These are phyloP conservation scores for Zalaria sp. DNA, from an alignment of 2,329 filamentous ascomycete genomes.

Conservation along the genomic window DNA sequence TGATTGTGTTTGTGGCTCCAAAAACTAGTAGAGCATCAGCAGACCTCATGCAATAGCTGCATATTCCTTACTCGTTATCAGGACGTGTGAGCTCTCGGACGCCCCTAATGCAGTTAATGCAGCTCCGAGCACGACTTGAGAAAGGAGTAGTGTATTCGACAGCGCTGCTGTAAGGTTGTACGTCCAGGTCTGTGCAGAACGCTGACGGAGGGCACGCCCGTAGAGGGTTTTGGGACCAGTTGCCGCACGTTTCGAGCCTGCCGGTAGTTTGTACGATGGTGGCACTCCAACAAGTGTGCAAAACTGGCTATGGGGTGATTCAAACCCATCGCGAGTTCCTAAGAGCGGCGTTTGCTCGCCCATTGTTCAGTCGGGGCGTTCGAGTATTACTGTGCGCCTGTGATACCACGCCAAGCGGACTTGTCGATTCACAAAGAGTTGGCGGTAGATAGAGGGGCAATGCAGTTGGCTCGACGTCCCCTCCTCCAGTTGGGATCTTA, in stretches of 20 bases:
- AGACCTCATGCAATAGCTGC: no score
- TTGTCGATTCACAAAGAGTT: no score
- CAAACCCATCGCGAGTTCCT: background rate
- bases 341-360: background rate
- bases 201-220: slow-evolving; percentile 18
- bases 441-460: no score
- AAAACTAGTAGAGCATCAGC: slow-evolving; percentile 11
- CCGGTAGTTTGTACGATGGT: slow-evolving; percentile 14
- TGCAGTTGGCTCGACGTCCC: no score
- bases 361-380: background rate
- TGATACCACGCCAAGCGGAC: no score
- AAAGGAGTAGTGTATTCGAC: slow-evolving; percentile 22
- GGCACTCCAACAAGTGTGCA: slow-evolving; percentile 22
- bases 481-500: no score
- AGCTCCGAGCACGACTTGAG: slow-evolving; percentile 25
- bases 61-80: slow-evolving; percentile 16
- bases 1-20: slow-evolving; percentile 26
- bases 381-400: no score
- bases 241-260: slow-evolving; percentile 7
- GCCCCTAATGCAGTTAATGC: slow-evolving; percentile 25
- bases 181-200: slow-evolving; percentile 17
- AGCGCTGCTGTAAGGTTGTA: slow-evolving; percentile 23
- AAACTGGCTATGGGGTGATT: slow-evolving; percentile 20
- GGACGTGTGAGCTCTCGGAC: slow-evolving; percentile 17
- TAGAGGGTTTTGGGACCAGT: slow-evolving; percentile 16